A percentile compares a stretch with the other conserved stretches of the same genome.
These are phyloP conservation scores for Alternaria triticina DNA, from an alignment of 2,329 filamentous ascomycete genomes.

Conservation along the genomic window DNA sequence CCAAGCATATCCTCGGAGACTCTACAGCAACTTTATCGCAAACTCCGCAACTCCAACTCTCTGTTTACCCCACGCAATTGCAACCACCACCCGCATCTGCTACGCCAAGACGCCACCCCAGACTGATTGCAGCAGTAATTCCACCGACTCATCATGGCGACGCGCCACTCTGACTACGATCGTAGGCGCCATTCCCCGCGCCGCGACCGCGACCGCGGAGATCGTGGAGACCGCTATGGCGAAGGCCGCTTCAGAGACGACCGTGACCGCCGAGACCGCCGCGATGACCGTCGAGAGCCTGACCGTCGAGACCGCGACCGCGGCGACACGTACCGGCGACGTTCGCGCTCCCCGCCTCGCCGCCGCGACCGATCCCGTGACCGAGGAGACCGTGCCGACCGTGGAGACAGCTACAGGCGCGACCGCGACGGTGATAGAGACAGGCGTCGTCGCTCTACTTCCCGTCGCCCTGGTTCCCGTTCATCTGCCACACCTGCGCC, in stretches of 20 bases:
- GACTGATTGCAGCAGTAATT: conserved; percentile 28
- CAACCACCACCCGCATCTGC: background rate
- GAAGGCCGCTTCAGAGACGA: conserved; percentile 55
- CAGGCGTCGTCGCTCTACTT: conserved; percentile 73
- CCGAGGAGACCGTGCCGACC: conserved; percentile 47
- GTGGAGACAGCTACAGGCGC: conserved; percentile 65
- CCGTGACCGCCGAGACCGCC: conserved; percentile 60
- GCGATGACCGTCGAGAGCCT: conserved; percentile 53
- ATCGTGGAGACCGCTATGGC: conserved; percentile 55
- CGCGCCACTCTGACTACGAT: conserved; percentile 71
- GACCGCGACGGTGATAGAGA: conserved; percentile 67
- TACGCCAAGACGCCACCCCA: conserved; percentile 2
- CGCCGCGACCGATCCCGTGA: conserved; percentile 20
- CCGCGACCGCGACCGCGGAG: conserved; percentile 31
- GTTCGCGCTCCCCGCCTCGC: conserved; percentile 8
- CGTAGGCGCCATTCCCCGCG: conserved; percentile 47
- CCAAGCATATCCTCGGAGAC: conserved; percentile 11
- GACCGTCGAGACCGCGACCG: conserved; percentile 58
- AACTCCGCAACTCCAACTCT: background rate
- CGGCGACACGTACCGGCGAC: conserved; percentile 8
- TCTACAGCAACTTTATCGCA: conserved; percentile 1
- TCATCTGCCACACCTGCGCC: conserved; percentile 64
- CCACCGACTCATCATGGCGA: conserved; percentile 47
- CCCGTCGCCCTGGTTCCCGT: conserved; percentile 64
- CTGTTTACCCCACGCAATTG: conserved; percentile 3